These are phyloP conservation scores for Fusarium anguioides DNA, from an alignment of 2,329 filamentous ascomycete species.

Conservation along the genomic window DNA sequence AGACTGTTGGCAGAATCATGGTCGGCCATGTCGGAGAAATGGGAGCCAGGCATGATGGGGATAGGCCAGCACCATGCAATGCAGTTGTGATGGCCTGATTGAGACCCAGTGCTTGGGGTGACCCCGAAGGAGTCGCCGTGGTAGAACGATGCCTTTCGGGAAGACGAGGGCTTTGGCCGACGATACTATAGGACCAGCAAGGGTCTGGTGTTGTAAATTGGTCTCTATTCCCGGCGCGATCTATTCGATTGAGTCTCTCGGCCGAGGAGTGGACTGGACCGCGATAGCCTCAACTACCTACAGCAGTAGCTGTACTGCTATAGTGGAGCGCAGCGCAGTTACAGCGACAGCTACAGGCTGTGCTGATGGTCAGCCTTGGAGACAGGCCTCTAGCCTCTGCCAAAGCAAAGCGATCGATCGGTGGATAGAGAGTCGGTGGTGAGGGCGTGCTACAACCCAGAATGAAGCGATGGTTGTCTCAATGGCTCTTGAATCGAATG, in stretches of 20 bases:
- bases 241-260: constrained; percentile 18
- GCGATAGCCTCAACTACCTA: constrained; percentile 22
- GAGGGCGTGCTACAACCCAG: constrained; percentile 24
- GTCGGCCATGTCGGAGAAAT: constrained; percentile 53
- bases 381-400: constrained; percentile 17
- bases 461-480: constrained; percentile 26
- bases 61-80: constrained; percentile 47
- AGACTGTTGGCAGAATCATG: constrained; percentile 55
- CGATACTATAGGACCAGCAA: constrained; percentile 16
- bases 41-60: constrained; percentile 45
- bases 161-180: constrained; percentile 36
- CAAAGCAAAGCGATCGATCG: constrained; percentile 10
- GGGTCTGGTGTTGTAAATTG: constrained; percentile 23
- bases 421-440: constrained; percentile 11
- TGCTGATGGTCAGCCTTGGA: too few relatives aligned
- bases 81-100: constrained; percentile 47
- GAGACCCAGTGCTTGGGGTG: constrained; percentile 40
- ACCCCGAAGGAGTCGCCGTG: constrained; percentile 39
- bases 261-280: constrained; percentile 21
- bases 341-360: too few relatives aligned
- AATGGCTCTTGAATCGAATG: constrained; percentile 39
- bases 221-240: constrained; percentile 10
- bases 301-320: neutral
- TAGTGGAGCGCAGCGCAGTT: neutral
- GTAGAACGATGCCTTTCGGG: constrained; percentile 37